Evolutionary conservation across 2,329 filamentous ascomycete genomes (phyloP), one percentile per base, ranked within the genome.

Genomic region (Neocatenulostroma microsporum): DNA sequence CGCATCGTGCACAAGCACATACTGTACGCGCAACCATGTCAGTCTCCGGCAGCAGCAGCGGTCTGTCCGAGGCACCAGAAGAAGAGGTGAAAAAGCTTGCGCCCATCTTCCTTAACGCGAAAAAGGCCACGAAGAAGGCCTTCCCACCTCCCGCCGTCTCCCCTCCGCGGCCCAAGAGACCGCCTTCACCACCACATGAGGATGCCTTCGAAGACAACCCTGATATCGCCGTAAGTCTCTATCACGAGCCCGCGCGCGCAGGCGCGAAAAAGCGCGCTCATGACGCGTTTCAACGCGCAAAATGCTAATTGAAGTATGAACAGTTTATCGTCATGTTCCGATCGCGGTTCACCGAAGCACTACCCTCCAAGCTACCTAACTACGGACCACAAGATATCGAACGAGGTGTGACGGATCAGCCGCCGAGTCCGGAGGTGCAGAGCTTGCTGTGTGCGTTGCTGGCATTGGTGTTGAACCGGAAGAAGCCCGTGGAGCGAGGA

Each of bases 311-410:
- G 15, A 21, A n/a, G 13, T 30, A 18, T 27, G 54, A 53, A 44
- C 46, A 48, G 86, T 95, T 98, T 65, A 84, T 98, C 62, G 86
- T 96, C 50, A 95, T 94, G 85, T 98, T 96, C 66, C 80, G 89
- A 61, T 83, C 84, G 62, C 85, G 91, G 56, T 96, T 98, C 63
- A 80, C 75, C 64, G 87, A 94, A 42, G 82, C 78, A 42, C 91
- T 98, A 50, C 82, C 88, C 31, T 82, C 87, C 62, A 91, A 86
- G 21, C 72, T 94, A 23, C 73, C 84, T 47, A 84, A 94, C 58
- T 86, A 94, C 50, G 91, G 91, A 15, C 91, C 91, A 9, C 89
- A 98, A 64, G 93, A 98, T 62, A 76, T 98, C 43, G 91, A 98
- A 64, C 74, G 75, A 60, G 91, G 91, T 34, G 76, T 95, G 34